phyloP scores from a whole-genome alignment of 1,284 basidiomycete genomes.

The Microbotryum silenes-acaulis region DNA sequence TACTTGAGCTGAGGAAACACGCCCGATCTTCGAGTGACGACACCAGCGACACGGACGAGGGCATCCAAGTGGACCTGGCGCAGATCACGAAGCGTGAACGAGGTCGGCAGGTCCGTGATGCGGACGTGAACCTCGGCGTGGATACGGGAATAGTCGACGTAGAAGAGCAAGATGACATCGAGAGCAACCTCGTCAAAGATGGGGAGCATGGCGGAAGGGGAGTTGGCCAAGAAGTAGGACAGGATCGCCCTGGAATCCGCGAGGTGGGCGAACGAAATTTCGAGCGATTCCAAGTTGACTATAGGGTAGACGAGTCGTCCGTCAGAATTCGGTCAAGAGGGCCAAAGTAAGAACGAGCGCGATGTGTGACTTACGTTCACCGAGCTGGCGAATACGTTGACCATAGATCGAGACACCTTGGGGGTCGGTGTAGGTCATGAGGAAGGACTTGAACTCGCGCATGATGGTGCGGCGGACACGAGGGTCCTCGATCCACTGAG shows the following conservation, averaged over 20 bases:
- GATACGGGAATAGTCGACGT: constrained; percentile 91
- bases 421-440: constrained; percentile 92
- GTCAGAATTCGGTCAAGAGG: neutral
- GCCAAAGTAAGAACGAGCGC: neutral
- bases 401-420: constrained; percentile 89
- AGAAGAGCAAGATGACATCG: constrained; percentile 88
- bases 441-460: constrained; percentile 87
- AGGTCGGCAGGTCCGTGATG: constrained; percentile 85
- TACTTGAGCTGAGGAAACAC: constrained; percentile 99
- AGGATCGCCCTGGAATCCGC: constrained; percentile 85
- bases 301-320: constrained; percentile 3
- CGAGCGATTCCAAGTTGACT: constrained; percentile 96
- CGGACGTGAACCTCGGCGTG: constrained; percentile 97
- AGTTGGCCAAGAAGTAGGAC: constrained; percentile 94
- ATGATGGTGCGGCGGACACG: constrained; percentile 82
- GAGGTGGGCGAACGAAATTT: constrained; percentile 90
- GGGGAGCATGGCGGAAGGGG: constrained; percentile 80
- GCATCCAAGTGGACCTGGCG: constrained; percentile 88
- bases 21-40: constrained; percentile 92
- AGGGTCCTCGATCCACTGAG: constrained; percentile 92
- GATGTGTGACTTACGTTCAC: constrained; percentile 64
- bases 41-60: constrained; percentile 88
- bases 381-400: constrained; percentile 81
- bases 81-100: constrained; percentile 82
- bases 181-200: constrained; percentile 96